A percentile compares a stretch with the other conserved stretches of the same genome.
phyloP scores from a whole-genome alignment of 2,329 filamentous ascomycete species.

The Torrubiella hemipterigena region DNA sequence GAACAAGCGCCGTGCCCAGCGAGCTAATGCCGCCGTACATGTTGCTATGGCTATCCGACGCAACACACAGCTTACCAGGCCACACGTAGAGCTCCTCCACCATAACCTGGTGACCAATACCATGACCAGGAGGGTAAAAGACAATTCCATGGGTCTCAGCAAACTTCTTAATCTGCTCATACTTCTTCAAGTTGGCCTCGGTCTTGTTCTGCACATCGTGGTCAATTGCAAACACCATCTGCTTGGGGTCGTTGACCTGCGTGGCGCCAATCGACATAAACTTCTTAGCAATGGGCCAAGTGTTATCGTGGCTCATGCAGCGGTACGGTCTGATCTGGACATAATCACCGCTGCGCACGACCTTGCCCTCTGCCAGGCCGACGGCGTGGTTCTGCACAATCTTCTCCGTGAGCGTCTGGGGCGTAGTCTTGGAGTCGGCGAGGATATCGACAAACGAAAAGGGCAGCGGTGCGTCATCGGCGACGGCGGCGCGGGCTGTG shows the following conservation, averaged over 20 bases:
- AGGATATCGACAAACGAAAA: slow-evolving; percentile 2
- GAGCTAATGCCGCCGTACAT: slow-evolving; percentile 74
- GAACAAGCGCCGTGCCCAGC: slow-evolving; percentile 69
- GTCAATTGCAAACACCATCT: slow-evolving; percentile 75
- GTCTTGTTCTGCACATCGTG: slow-evolving; percentile 82
- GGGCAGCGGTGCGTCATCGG: slow-evolving; percentile 3
- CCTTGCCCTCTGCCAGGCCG: slow-evolving; percentile 63
- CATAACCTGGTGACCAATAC: slow-evolving; percentile 86
- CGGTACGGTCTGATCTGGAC: slow-evolving; percentile 59
- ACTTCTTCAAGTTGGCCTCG: slow-evolving; percentile 72
- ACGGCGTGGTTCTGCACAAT: slow-evolving; percentile 76
- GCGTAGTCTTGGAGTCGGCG: slow-evolving; percentile 12
- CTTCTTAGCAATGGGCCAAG: slow-evolving; percentile 60
- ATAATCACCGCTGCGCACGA: slow-evolving; percentile 72
- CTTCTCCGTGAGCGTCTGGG: slow-evolving; percentile 85
- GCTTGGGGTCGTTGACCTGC: slow-evolving; percentile 53
- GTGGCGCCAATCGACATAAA: slow-evolving; percentile 71
- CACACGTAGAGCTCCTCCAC: slow-evolving; percentile 66
- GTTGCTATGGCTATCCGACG: slow-evolving; percentile 66
- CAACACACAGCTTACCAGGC: slow-evolving; percentile 76
- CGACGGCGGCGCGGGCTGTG: slow-evolving; percentile 7
- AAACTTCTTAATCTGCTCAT: slow-evolving; percentile 70
- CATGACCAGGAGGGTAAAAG: slow-evolving; percentile 65
- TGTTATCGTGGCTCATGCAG: slow-evolving; percentile 84
- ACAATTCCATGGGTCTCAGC: slow-evolving; percentile 64